Percentiles rank a stretch among this genome's conserved stretches.
These are phyloP conservation scores for Ceratobasidium papillatum DNA, from an alignment of 1,284 basidiomycete genomes.

Conservation along the genomic window DNA sequence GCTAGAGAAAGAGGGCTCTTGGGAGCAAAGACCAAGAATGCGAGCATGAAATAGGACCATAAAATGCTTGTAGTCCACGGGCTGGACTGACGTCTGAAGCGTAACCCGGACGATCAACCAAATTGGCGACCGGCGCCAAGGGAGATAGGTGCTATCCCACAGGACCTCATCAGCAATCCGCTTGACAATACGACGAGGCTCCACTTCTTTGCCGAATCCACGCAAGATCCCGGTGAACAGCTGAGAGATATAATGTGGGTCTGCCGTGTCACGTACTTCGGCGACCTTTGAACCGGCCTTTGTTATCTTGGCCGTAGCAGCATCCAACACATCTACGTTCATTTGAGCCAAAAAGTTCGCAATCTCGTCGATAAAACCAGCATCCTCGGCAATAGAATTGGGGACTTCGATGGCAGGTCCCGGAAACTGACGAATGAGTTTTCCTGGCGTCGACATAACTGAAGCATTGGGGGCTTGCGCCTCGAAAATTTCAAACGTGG, in stretches of 20 bases:
- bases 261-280: conserved; percentile 51
- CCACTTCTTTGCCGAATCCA: conserved; percentile 48
- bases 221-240: conserved; percentile 57
- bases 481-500: conserved; percentile 58
- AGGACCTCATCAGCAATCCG: conserved; percentile 47
- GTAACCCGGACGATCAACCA: conserved; percentile 49
- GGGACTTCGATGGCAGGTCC: conserved; percentile 46
- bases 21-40: conserved; percentile 46
- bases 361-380: conserved; percentile 50
- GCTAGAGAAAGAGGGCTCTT: conserved; percentile 45
- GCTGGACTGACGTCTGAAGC: conserved; percentile 55
- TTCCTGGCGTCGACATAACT: conserved; percentile 54
- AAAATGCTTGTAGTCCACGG: conserved; percentile 58
- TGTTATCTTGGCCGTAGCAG: conserved; percentile 45
- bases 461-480: conserved; percentile 51
- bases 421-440: conserved; percentile 53
- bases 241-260: conserved; percentile 58
- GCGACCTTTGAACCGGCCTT: conserved; percentile 41
- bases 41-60: conserved; percentile 55
- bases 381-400: conserved; percentile 46
- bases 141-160: conserved; percentile 53
- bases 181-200: conserved; percentile 53
- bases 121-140: conserved; percentile 59
- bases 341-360: conserved; percentile 52
- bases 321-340: conserved; percentile 47